Percentiles rank a stretch among this genome's conserved stretches.
These are phyloP conservation scores for Erythrobasidium hasegawianum DNA, from an alignment of 1,284 basidiomycete species.

Conservation along the genomic window DNA sequence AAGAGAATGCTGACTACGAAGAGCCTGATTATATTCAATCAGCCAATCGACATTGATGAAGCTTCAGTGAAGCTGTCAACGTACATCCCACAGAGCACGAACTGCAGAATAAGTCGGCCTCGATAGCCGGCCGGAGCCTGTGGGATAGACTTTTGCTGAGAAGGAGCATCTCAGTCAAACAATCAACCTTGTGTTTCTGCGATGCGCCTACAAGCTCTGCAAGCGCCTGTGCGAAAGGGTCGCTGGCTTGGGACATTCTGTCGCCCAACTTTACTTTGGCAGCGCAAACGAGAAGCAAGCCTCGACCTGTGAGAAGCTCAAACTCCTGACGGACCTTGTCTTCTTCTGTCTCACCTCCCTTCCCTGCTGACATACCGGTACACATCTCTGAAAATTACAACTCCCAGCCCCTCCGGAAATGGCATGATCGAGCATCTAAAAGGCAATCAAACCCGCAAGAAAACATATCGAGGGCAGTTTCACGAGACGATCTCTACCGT, in stretches of 20 bases:
- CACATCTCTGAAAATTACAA: too few species aligned
- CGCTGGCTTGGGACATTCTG: not conserved
- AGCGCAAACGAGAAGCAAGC: too few species aligned
- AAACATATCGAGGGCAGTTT: too few species aligned
- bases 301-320: too few species aligned
- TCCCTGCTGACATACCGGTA: too few species aligned
- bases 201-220: not conserved
- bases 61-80: not conserved
- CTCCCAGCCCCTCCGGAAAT: too few species aligned
- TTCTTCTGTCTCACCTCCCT: too few species aligned
- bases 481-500: too few species aligned
- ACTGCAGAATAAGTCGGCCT: not conserved
- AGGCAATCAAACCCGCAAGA: too few species aligned
- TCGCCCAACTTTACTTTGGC: too few species aligned
- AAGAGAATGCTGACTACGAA: constrained; percentile 3
- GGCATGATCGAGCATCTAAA: too few species aligned
- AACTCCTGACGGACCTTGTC: too few species aligned
- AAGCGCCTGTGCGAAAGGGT: constrained; percentile 3
- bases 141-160: not conserved
- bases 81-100: constrained; percentile 1
- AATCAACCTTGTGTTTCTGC: not conserved
- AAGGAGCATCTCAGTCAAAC: not conserved
- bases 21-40: constrained; percentile 3
- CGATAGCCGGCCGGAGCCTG: constrained; percentile 1
- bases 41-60: not conserved